Base-by-base conservation (phyloP, 2,329 filamentous ascomycete genomes). In the Grosmannia huntii region DNA sequence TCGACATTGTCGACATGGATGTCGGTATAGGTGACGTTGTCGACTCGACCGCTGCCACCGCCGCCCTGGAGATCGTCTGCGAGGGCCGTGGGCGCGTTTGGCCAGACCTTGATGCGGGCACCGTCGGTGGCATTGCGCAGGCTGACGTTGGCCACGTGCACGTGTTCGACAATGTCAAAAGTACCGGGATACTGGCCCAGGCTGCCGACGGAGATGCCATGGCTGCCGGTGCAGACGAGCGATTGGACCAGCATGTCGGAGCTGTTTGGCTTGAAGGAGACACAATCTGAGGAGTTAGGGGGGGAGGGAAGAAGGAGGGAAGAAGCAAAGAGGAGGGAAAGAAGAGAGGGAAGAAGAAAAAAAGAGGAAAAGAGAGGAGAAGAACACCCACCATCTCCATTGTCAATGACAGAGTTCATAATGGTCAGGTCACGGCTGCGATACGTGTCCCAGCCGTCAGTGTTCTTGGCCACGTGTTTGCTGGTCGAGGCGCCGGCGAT, bases 201-300 rank as follows among this genome's bases (percentile, higher is more conserved):
- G 10, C 77, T 81, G 28, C 82, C 82, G 21, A 85, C 80, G 33
- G 74, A 78, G 64, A 84, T 82, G 50, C 82, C 82, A 67, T 85
- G 82, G 9, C 76, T 81, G 56, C 81, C 80, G 62, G 81, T 83
- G 72, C 82, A 85, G 62, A 75, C 68, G 4, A 84, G 71, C 63
- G 81, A 82, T 66, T 83, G 77, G 9, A 84, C 76, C 27, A 83
- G 67, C 21, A 84, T 77, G 62, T 82, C 71, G 46, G 79, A 82
- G 62, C 73, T 77, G 68, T 84, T 84, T 12, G 81, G 81, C 68
- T 84, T 85, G 73, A 84, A 82, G 1, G 78, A 80, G 48, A 85
- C 78, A 61, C 82, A 85, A 66, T 85, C 76, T 61, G 41, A n/a
- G 41, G 7, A 19, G 41, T 19, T 21, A 4, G 12, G 36, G 6